Conservation (phyloP, 495 filamentous ascomycete genomes). For the Thermochaetoides thermophila region DNA sequence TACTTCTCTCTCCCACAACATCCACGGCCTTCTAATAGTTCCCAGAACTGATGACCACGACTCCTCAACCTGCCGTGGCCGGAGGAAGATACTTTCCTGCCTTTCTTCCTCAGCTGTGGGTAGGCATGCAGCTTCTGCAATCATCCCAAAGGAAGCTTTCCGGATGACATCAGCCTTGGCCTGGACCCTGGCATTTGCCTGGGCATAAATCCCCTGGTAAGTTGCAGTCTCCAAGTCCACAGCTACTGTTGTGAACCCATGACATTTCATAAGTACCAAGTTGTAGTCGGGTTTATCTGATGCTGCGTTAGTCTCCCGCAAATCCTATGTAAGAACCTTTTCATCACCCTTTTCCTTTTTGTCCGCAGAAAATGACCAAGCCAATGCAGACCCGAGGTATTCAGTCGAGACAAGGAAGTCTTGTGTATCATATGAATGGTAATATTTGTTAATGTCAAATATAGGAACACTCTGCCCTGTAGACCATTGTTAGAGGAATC, state of each 20-base stretch:
- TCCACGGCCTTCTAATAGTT: constrained; percentile 23
- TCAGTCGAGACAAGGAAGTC: background rate
- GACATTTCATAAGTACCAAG: constrained; percentile 33
- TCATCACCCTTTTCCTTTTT: too few relatives aligned
- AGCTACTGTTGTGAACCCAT: constrained; percentile 32
- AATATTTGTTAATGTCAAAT: constrained; percentile 2
- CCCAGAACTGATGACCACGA: constrained; percentile 11
- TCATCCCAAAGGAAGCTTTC: too few relatives aligned
- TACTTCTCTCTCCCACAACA: constrained; percentile 29
- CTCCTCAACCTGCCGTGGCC: constrained; percentile 12
- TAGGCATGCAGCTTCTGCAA: constrained; percentile 4
- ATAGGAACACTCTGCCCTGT: background rate
- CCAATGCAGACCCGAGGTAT: background rate
- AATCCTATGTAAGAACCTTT: too few relatives aligned
- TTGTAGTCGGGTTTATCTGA: constrained; percentile 14
- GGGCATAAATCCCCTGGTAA: constrained; percentile 30
- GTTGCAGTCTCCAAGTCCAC: constrained; percentile 26
- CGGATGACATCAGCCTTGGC: too few relatives aligned
- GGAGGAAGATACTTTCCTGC: constrained; percentile 13
- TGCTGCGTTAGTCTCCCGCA: too few relatives aligned
- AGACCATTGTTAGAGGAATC: too few relatives aligned
- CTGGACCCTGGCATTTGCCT: constrained; percentile 30
- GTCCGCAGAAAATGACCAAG: too few relatives aligned
- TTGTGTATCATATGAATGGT: constrained; percentile 1
- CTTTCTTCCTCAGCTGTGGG: constrained; percentile 4